A percentile compares a stretch with the other conserved stretches of the same genome.
Conservation (phyloP, 176 grass and related monocot genomes). For the Eragrostis nindensis region DNA sequence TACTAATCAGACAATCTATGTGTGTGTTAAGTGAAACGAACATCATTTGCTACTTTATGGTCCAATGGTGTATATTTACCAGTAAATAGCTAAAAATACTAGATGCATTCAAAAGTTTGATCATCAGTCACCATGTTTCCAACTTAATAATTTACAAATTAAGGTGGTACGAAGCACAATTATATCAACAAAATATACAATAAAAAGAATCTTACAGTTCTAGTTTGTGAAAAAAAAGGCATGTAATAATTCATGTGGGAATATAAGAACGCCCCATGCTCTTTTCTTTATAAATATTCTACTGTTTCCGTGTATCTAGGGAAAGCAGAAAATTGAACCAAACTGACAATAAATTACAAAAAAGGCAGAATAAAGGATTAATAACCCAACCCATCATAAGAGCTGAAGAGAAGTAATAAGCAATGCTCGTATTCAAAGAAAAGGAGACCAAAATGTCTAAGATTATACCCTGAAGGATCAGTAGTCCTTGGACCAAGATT, state of each 20-base stretch:
- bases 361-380: neutral
- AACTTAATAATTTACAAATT: neutral
- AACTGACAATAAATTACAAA: neutral
- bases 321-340: neutral
- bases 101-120: neutral
- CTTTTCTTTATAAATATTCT: neutral
- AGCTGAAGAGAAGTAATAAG: neutral
- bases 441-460: too few species aligned
- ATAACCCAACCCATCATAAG: neutral
- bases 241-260: neutral
- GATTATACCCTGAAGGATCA: constrained; percentile 57
- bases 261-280: constrained; percentile 7
- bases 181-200: neutral
- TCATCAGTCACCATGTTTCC: neutral
- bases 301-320: neutral
- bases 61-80: neutral
- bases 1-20: neutral
- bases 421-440: neutral
- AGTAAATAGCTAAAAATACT: neutral
- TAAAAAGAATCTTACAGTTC: neutral
- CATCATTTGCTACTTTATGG: neutral
- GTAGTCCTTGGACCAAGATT: constrained; percentile 18
- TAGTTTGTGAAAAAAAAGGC: neutral
- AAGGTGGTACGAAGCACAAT: neutral
- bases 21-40: neutral